Evolutionary conservation across 305 asterid species (phyloP).

Genomic region (Rubia peregrina): DNA sequence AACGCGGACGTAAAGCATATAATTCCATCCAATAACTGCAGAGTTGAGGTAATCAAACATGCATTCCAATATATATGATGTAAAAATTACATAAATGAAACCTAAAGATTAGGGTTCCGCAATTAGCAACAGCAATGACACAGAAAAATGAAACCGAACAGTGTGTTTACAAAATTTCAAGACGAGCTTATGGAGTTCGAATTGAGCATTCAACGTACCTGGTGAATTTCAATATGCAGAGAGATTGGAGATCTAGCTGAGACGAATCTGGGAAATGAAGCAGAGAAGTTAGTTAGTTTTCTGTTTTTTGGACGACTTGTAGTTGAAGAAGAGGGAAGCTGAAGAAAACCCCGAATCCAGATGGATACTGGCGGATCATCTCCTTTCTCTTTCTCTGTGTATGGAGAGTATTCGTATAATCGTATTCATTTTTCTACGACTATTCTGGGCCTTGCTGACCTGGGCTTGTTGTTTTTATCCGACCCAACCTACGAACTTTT

Average conservation of each 20-base stretch:
- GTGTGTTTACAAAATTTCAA: not conserved
- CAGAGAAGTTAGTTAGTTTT: not conserved
- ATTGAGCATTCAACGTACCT: not conserved
- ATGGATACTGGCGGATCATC: not conserved
- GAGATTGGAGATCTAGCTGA: not conserved
- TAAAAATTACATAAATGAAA: not conserved
- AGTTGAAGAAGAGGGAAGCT: conserved; percentile 12
- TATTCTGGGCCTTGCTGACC: not conserved
- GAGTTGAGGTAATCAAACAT: not conserved
- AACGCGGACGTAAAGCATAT: not conserved
- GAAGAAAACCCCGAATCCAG: not conserved
- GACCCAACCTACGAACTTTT: not conserved
- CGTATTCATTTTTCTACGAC: not conserved
- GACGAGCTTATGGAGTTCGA: not conserved
- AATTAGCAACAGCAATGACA: not conserved
- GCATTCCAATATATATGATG: not conserved
- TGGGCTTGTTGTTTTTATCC: not conserved
- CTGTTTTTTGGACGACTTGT: not conserved
- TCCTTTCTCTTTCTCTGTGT: not conserved
- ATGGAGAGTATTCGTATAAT: not conserved
- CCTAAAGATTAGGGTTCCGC: not conserved
- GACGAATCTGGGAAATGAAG: not conserved
- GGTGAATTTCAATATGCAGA: not conserved
- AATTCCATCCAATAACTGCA: not conserved
- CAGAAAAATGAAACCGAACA: not conserved